phyloP scores from a whole-genome alignment of 164 flowering plant genomes.

The Brasenia schreberi region DNA sequence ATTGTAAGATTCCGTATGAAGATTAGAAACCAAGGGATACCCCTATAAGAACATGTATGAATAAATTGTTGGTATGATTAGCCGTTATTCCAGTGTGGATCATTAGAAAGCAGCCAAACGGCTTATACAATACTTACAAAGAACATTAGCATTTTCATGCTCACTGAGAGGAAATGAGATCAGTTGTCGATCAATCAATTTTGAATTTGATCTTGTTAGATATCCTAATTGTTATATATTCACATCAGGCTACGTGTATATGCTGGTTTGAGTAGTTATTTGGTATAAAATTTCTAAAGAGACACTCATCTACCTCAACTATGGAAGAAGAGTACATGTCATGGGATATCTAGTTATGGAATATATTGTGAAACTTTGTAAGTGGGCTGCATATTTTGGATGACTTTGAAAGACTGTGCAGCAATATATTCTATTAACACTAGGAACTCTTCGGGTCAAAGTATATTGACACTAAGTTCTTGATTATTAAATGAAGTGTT shows the following conservation, averaged over 20 bases:
- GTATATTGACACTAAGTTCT: slow-evolving; percentile 10
- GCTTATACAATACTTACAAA: not conserved
- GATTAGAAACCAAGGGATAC: not conserved
- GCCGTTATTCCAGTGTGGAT: not conserved
- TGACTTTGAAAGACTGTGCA: slow-evolving; percentile 5
- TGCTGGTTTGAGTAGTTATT: not conserved
- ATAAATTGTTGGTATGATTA: not conserved
- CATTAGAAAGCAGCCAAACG: slow-evolving; percentile 1
- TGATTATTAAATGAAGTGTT: slow-evolving; percentile 12
- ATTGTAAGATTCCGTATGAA: not conserved
- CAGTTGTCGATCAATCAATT: not conserved
- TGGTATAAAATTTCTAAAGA: not conserved
- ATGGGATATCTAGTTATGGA: not conserved
- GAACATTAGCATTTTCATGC: not conserved
- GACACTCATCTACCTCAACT: not conserved
- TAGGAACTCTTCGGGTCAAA: slow-evolving; percentile 9
- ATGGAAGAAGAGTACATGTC: too few relatives aligned
- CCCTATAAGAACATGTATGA: too few relatives aligned
- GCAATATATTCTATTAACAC: slow-evolving; percentile 8
- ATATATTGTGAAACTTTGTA: slow-evolving; percentile 3
- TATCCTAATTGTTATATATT: not conserved
- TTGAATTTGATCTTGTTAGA: not conserved
- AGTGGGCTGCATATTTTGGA: slow-evolving; percentile 5
- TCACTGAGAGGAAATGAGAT: slow-evolving; percentile 1
- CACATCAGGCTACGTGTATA: not conserved